Conservation (phyloP, 2,329 filamentous ascomycete species). For the Coniochaeta ligniaria region DNA sequence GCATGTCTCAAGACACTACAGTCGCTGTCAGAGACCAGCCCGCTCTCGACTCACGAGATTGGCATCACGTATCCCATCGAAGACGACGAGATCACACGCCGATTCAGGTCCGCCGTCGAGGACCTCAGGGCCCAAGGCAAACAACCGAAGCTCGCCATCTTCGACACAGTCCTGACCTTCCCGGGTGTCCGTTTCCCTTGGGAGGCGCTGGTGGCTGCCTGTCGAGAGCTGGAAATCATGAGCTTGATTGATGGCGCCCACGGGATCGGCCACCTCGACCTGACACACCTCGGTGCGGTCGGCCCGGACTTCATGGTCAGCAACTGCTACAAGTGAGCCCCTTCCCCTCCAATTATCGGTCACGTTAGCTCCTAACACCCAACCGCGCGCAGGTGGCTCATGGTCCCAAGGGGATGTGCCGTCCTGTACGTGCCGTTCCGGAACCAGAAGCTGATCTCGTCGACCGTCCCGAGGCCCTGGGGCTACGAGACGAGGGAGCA, state of each 20-base stretch:
- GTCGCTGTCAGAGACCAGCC: conserved; percentile 61
- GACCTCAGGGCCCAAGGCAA: conserved; percentile 47
- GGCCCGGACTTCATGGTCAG: conserved; percentile 84
- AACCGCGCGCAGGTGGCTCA: conserved; percentile 59
- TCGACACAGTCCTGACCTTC: conserved; percentile 72
- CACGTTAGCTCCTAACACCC: not conserved
- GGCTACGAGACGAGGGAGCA: conserved; percentile 52
- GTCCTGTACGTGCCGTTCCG: conserved; percentile 70
- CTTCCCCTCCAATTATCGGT: not conserved
- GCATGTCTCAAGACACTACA: conserved; percentile 70
- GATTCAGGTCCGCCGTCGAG: conserved; percentile 53
- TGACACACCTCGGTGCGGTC: conserved; percentile 56
- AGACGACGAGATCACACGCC: conserved; percentile 56
- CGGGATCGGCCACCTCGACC: conserved; percentile 67
- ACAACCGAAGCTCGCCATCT: conserved; percentile 60
- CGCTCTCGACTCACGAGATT: conserved; percentile 45
- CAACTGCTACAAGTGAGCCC: conserved; percentile 67
- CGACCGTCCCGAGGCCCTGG: conserved; percentile 73
- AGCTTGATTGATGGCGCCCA: conserved; percentile 82
- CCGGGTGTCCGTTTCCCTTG: conserved; percentile 79
- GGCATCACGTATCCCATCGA: conserved; percentile 60
- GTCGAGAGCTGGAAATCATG: conserved; percentile 59
- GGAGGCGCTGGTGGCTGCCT: conserved; percentile 56
- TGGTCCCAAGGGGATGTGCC: conserved; percentile 73
- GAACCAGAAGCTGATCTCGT: conserved; percentile 69